Evolutionary conservation across 164 flowering plant genomes (phyloP).

Genomic region (Magnolia kwangsiensis): DNA sequence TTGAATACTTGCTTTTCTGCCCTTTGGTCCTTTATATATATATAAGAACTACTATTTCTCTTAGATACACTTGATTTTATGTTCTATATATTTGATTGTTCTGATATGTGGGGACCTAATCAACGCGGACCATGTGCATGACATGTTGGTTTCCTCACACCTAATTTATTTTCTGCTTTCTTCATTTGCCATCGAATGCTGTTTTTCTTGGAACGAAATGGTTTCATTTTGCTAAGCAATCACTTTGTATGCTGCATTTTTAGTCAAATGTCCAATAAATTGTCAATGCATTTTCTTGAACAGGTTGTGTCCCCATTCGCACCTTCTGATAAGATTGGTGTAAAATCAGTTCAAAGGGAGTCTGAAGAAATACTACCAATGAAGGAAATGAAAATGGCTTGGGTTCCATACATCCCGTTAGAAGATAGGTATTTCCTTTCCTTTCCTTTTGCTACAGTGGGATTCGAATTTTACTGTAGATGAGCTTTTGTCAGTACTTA

Average conservation of each 20-base stretch:
- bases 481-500: background rate
- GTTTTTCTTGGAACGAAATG: background rate
- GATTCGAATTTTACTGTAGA: background rate
- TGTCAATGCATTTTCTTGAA: conserved; percentile 2
- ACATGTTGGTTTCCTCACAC: background rate
- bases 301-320: conserved; percentile 91
- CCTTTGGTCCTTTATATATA: background rate
- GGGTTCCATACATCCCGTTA: conserved; percentile 94
- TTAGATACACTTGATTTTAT: too few species aligned
- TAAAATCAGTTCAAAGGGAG: conserved; percentile 94
- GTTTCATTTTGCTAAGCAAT: background rate
- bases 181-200: background rate
- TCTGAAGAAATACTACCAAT: conserved; percentile 88
- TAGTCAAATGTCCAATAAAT: background rate
- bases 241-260: background rate
- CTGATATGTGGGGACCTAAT: background rate
- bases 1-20: background rate
- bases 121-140: background rate
- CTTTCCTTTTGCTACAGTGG: background rate
- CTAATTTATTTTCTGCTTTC: background rate
- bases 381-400: conserved; percentile 99
- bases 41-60: too few species aligned
- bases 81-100: background rate
- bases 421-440: conserved; percentile 54
- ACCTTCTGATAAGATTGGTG: conserved; percentile 95